These are phyloP conservation scores for Hortaea werneckii DNA, from an alignment of 2,329 filamentous ascomycete species.

Conservation along the genomic window DNA sequence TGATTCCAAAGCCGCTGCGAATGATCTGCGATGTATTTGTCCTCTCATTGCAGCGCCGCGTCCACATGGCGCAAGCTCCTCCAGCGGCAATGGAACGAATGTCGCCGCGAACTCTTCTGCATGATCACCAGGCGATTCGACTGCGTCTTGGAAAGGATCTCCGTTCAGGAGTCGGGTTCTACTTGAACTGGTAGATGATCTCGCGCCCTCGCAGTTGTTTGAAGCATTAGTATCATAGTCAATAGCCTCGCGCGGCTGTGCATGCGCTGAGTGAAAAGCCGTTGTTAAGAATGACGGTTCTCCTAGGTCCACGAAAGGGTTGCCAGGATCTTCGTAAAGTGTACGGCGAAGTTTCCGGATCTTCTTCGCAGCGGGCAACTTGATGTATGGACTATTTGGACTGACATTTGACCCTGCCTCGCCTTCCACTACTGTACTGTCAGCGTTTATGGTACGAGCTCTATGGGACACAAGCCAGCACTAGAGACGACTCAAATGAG, in stretches of 20 bases:
- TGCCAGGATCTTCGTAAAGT: conserved; percentile 18
- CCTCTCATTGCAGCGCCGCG: conserved; percentile 3
- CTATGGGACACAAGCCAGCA: too few species aligned
- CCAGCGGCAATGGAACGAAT: not conserved
- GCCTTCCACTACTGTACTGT: not conserved
- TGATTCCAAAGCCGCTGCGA: not conserved
- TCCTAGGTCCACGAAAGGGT: conserved; percentile 11
- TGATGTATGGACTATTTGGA: conserved; percentile 5
- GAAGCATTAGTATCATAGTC: not conserved
- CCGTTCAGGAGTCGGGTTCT: not conserved
- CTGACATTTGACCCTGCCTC: not conserved
- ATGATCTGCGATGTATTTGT: conserved; percentile 2
- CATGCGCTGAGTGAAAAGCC: not conserved
- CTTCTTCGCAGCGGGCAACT: conserved; percentile 3
- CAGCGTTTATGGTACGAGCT: not conserved
- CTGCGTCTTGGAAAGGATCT: not conserved
- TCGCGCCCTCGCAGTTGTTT: too few species aligned
- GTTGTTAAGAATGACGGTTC: not conserved
- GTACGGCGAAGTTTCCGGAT: conserved; percentile 13
- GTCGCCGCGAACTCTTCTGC: not conserved
- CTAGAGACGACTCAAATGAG: too few species aligned
- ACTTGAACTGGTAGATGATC: not conserved
- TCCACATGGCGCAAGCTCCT: conserved; percentile 2
- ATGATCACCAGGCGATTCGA: not conserved
- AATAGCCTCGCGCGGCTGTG: not conserved